phyloP scores from a whole-genome alignment of 108 stramenopile genomes.

The Skeletonema marinoi region DNA sequence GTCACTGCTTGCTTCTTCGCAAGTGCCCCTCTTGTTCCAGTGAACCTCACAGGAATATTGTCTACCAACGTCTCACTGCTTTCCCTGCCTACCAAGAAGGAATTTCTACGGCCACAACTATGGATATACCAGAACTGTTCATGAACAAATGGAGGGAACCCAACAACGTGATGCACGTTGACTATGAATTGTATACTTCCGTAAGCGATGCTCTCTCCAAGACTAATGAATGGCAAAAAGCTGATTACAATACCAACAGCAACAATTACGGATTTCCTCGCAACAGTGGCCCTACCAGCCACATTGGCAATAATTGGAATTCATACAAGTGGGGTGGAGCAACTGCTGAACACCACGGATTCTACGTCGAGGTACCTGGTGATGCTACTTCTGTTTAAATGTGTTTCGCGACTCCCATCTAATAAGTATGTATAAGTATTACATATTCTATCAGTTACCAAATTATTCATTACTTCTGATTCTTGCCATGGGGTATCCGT shows the following conservation, averaged over 20 bases:
- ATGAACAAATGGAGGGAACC: conserved; percentile 37
- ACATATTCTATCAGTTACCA: too few species aligned
- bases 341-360: conserved; percentile 30
- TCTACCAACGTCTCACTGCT: conserved; percentile 38
- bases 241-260: conserved; percentile 28
- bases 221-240: conserved; percentile 25
- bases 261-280: conserved; percentile 33
- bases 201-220: conserved; percentile 38
- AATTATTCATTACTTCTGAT: too few species aligned
- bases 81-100: conserved; percentile 10
- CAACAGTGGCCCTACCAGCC: conserved; percentile 12
- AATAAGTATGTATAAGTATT: too few species aligned
- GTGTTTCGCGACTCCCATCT: too few species aligned
- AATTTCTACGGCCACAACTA: conserved; percentile 3
- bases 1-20: conserved; percentile 31
- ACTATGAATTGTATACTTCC: conserved; percentile 44
- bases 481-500: too few species aligned
- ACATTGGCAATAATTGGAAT: conserved; percentile 19
- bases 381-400: neutral
- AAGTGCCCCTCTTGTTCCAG: conserved; percentile 21
- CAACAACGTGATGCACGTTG: conserved; percentile 17
- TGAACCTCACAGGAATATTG: conserved; percentile 38
- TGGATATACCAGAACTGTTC: conserved; percentile 39
- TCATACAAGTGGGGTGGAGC: conserved; percentile 14
- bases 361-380: conserved; percentile 28